phyloP scores from a whole-genome alignment of 768 basidiomycete species.

The Dentipellis sp. region DNA sequence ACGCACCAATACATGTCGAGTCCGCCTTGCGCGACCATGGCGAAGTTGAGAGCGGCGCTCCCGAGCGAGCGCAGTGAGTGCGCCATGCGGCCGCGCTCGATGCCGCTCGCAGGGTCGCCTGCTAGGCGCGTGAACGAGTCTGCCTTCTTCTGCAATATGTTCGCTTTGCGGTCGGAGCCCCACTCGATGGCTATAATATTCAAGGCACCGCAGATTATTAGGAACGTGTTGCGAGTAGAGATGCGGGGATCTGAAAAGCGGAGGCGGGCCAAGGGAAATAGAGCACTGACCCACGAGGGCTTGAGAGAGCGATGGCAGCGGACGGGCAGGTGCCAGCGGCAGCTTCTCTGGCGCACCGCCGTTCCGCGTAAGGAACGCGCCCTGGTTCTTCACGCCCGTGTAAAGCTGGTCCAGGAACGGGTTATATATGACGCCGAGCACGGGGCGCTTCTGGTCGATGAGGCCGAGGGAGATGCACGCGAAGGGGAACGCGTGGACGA shows the following conservation, averaged over 20 bases:
- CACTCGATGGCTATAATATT: slow-evolving; percentile 66
- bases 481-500: slow-evolving; percentile 79
- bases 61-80: slow-evolving; percentile 80
- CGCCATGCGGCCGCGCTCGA: slow-evolving; percentile 71
- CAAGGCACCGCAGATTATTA: slow-evolving; percentile 19
- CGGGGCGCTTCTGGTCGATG: slow-evolving; percentile 70
- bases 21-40: slow-evolving; percentile 81
- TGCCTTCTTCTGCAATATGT: slow-evolving; percentile 47
- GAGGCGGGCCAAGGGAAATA: neutral
- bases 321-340: slow-evolving; percentile 52
- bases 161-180: slow-evolving; percentile 66
- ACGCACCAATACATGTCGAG: slow-evolving; percentile 81
- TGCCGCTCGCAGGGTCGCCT: slow-evolving; percentile 51
- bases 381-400: slow-evolving; percentile 69
- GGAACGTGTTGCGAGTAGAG: slow-evolving; percentile 4
- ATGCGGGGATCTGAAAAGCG: neutral
- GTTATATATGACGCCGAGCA: slow-evolving; percentile 89
- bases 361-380: slow-evolving; percentile 52
- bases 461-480: slow-evolving; percentile 89
- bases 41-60: slow-evolving; percentile 76
- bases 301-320: slow-evolving; percentile 57
- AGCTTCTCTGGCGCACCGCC: slow-evolving; percentile 35
- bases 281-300: slow-evolving; percentile 52
- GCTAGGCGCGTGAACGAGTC: slow-evolving; percentile 67
- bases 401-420: slow-evolving; percentile 87